Evolutionary conservation across 2,329 filamentous ascomycete species (phyloP), one percentile per base, ranked within the genome.

Genomic region (Teratosphaeria zuluensis): DNA sequence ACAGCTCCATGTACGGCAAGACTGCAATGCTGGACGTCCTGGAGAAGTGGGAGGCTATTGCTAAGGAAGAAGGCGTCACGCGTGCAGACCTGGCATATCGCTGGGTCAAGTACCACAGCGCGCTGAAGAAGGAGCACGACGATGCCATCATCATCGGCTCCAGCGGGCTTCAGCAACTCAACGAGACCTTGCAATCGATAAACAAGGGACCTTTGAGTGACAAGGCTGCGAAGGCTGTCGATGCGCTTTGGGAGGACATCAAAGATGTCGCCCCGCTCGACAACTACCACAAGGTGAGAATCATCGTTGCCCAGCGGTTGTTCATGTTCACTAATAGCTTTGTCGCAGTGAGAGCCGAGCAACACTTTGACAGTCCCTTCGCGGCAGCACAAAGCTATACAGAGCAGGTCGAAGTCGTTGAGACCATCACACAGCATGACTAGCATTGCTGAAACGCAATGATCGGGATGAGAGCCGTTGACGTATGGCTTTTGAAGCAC

Each of bases 71-170:
- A 54, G 74, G 73, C 1, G 61, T 72, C 5, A 61, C 65, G 3
- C 70, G 69, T 55, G 74, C 75, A 1, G 75, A 76, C 62, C 60
- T 78, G 55, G 76, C 76, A 5, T 77, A 78, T 58, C 64, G 76
- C 7, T 78, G 76, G 76, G 72, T 78, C 8, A 69, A 66, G 35
- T 73, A 71, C 59, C 70, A 76, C 62, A 72, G 67, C n/a, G 64
- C 67, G 14, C 61, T 78, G 51, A 70, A 71, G 54, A 56, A 59
- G 3, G 72, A 75, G 54, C 59, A 72, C 30, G 75, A 72, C 14
- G 74, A 78, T 62, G 75, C 64, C 0, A 68, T 78, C 7, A 75
- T 78, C 57, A 69, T 78, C 35, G 76, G 75, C 5, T 72, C 74
- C 16, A 72, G 65, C 19, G 61, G 59, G 6, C 14, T 65, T 2